Evolutionary conservation across 2,329 filamentous ascomycete species (phyloP), one percentile per base, ranked within the genome.

Genomic region (Fusarium ramigenum): DNA sequence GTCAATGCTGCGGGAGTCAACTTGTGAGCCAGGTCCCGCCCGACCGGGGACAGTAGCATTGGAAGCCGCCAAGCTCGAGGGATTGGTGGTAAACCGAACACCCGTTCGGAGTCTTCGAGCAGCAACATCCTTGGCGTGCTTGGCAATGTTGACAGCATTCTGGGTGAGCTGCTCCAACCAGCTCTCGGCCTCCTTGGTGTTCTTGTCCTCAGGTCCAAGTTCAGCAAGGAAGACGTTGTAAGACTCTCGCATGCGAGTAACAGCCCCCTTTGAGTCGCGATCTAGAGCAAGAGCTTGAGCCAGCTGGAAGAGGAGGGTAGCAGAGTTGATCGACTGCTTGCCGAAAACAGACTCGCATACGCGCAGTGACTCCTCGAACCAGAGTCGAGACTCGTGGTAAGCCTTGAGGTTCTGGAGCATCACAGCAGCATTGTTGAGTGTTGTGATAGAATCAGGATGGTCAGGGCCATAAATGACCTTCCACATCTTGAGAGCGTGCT

Each of bases 371-470:
- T 94, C 93, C 83, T 98, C 96, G 80, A 99, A 99, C 96, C 96
- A 99, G 71, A 96, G 88, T 58, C 96, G 92, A 50, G 96, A 98
- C 83, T 97, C 94, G 78, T 96, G 92, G 85, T 97, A 99, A 69
- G 93, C 92, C 87, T 98, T 97, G 77, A 98, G 89, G 63, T 95
- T 92, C 84, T 99, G 96, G 66, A 99, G 90, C 96, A 99, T 99
- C 68, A 99, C 96, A 12, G 96, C 96, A 25, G 94, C 96, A 79
- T 99, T 99, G 89, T 98, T 99, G 84, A 98, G 93, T 21, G 96
- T 98, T 14, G 97, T 99, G 83, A 99, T 98, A 14, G 95, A 97
- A 84, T 99, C 96, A 7, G 96, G 96, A 83, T 99, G 96, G 78
- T 94, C 93, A 36, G 92, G 87, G 37, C 96, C 96, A 80, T 98